Conservation (phyloP, 2,329 filamentous ascomycete species). For the Didymellaceae sp. region DNA sequence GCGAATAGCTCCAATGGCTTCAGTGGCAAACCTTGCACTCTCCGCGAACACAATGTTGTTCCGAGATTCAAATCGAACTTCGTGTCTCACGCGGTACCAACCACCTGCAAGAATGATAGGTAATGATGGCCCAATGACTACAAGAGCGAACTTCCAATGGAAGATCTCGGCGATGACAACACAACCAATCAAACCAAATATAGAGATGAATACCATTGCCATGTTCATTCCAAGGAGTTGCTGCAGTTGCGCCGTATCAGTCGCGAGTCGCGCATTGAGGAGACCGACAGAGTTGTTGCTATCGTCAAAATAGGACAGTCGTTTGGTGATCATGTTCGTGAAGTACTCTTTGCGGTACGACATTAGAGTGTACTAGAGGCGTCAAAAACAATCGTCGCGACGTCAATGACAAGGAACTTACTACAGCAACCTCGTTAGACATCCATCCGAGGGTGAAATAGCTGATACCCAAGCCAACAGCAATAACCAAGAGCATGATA, state of each 20-base stretch:
- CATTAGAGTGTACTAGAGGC: conserved; percentile 55
- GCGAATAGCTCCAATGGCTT: conserved; percentile 88
- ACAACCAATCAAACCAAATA: conserved; percentile 77
- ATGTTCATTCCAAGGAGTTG: conserved; percentile 43
- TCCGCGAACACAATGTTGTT: conserved; percentile 77
- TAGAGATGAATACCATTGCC: conserved; percentile 81
- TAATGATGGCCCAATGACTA: conserved; percentile 67
- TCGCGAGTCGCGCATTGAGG: conserved; percentile 67
- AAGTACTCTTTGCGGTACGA: conserved; percentile 84
- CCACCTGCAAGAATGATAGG: conserved; percentile 78
- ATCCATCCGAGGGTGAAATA: conserved; percentile 34
- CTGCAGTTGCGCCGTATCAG: conserved; percentile 35
- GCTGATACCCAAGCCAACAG: conserved; percentile 28
- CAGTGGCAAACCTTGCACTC: conserved; percentile 86
- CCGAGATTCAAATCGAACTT: conserved; percentile 30
- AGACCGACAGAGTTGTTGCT: conserved; percentile 88
- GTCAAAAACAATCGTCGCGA: not conserved
- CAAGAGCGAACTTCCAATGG: conserved; percentile 85
- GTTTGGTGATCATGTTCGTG: conserved; percentile 84
- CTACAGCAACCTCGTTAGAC: conserved; percentile 32
- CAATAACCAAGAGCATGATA: conserved; percentile 43
- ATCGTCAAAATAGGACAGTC: conserved; percentile 88
- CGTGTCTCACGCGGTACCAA: conserved; percentile 75
- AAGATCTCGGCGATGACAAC: conserved; percentile 71
- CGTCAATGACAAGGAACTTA: conserved; percentile 8